These are phyloP conservation scores for Salix brachista DNA, from an alignment of 345 rosid genomes.

Conservation along the genomic window DNA sequence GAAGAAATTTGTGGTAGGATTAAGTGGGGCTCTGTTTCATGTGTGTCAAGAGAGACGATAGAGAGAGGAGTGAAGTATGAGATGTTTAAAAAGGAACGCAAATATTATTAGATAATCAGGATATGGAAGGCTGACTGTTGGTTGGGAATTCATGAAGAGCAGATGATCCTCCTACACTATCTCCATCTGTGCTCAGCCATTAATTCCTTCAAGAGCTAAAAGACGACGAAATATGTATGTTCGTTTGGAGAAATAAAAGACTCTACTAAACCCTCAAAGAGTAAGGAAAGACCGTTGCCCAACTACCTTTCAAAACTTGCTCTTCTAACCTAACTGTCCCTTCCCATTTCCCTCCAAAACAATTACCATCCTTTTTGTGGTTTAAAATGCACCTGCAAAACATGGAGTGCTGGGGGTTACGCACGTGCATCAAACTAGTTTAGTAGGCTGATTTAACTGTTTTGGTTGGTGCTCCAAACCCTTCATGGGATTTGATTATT, in stretches of 20 bases:
- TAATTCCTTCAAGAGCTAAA: no score
- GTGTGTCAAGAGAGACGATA: neutral
- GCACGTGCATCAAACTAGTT: neutral
- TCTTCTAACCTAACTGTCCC: constrained; percentile 12
- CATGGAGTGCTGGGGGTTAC: no score
- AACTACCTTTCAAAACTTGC: constrained; percentile 12
- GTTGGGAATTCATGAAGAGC: constrained; percentile 7
- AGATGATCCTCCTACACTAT: neutral
- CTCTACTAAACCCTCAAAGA: neutral
- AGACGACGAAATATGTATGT: neutral
- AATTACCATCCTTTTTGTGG: no score
- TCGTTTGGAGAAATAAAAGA: neutral
- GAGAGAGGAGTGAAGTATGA: neutral
- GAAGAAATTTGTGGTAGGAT: no score
- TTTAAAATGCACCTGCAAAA: no score
- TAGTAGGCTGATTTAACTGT: neutral
- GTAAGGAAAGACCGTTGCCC: neutral
- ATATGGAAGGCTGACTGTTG: constrained; percentile 10
- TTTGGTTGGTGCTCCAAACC: neutral
- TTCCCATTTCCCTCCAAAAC: neutral
- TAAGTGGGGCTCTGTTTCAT: no score
- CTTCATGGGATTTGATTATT: neutral
- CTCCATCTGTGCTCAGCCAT: neutral
- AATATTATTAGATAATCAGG: neutral
- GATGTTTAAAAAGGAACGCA: neutral